These are phyloP conservation scores for Chaetothyriales sp. DNA, from an alignment of 2,329 filamentous ascomycete species.

Conservation along the genomic window DNA sequence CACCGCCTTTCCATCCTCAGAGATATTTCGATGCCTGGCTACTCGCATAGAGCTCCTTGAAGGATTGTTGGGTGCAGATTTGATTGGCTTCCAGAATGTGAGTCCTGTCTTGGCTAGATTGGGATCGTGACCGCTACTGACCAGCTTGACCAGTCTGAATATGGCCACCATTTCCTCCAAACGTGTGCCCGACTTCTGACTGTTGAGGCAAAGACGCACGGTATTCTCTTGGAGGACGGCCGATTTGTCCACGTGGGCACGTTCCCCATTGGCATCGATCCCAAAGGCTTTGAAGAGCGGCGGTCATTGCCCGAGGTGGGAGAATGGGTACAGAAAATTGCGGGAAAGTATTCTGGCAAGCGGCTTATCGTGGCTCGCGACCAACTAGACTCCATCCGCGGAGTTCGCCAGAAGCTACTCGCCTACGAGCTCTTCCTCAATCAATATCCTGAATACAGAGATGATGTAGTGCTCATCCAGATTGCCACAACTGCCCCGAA, in stretches of 20 bases:
- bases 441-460: constrained; percentile 77
- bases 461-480: constrained; percentile 79
- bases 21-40: constrained; percentile 84
- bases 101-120: not conserved
- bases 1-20: constrained; percentile 86
- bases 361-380: constrained; percentile 83
- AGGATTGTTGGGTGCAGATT: constrained; percentile 81
- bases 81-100: constrained; percentile 83
- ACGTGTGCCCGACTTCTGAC: constrained; percentile 82
- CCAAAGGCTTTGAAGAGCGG: constrained; percentile 54
- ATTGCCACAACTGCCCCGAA: constrained; percentile 71
- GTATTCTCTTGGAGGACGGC: constrained; percentile 69
- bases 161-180: constrained; percentile 84
- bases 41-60: constrained; percentile 75
- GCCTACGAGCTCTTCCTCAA: constrained; percentile 89
- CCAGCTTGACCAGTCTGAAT: constrained; percentile 38
- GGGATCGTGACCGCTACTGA: not conserved
- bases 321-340: constrained; percentile 64
- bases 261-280: constrained; percentile 82
- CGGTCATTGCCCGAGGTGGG: constrained; percentile 58
- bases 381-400: constrained; percentile 83
- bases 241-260: constrained; percentile 80
- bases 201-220: constrained; percentile 79
- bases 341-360: constrained; percentile 74
- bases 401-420: constrained; percentile 82